Conservation (phyloP, 257 asterid genomes). For the Nicotiana noctiflora region DNA sequence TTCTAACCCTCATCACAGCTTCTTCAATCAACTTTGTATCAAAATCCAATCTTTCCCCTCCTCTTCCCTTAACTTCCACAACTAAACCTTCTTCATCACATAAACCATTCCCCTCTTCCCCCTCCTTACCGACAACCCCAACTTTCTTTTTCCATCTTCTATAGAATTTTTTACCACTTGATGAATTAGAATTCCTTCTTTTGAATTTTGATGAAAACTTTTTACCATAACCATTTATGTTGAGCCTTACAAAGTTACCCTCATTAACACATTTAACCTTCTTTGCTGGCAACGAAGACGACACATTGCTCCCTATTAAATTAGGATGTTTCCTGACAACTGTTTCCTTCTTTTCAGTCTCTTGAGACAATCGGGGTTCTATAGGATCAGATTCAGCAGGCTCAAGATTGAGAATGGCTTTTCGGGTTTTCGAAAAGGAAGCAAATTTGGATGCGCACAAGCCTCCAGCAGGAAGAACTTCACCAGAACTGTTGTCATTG, state of each 20-base stretch:
- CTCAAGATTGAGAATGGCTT: conserved; percentile 46
- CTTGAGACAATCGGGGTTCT: not conserved
- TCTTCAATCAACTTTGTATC: conserved; percentile 40
- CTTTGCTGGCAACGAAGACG: conserved; percentile 28
- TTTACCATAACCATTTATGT: conserved; percentile 84
- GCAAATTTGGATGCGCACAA: conserved; percentile 41
- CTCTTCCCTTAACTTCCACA: conserved; percentile 33
- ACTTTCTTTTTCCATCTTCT: conserved; percentile 32
- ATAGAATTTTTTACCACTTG: conserved; percentile 32
- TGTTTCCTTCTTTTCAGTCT: not conserved
- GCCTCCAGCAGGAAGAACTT: conserved; percentile 40
- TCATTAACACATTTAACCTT: conserved; percentile 48
- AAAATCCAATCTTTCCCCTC: conserved; percentile 20
- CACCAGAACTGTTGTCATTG: conserved; percentile 15
- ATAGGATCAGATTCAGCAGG: conserved; percentile 23
- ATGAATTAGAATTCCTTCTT: conserved; percentile 34
- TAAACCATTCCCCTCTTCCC: conserved; percentile 33
- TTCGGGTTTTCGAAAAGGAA: conserved; percentile 37
- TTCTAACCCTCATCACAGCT: conserved; percentile 63
- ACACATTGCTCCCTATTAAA: conserved; percentile 36
- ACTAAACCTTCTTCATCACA: conserved; percentile 54
- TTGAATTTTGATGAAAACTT: conserved; percentile 51
- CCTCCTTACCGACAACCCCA: conserved; percentile 33
- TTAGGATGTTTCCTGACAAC: conserved; percentile 35
- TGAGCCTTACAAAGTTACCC: conserved; percentile 93